Evolutionary conservation across 2,329 filamentous ascomycete species (phyloP), one percentile per base, ranked within the genome.

Genomic region (Xylaria digitata): DNA sequence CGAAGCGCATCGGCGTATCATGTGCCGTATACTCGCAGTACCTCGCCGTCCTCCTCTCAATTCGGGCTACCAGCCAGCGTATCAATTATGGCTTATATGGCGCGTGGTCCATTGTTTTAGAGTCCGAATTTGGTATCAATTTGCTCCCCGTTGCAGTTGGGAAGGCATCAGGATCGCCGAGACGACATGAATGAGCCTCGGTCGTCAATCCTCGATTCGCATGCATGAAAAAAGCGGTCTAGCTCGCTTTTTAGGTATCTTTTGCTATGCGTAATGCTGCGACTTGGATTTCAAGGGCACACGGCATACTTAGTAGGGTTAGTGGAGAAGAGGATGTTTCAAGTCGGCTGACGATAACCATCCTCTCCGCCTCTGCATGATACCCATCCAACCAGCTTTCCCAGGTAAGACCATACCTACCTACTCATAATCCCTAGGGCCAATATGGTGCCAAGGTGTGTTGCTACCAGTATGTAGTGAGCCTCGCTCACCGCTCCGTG

Each of bases 301-400:
- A 49, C 23, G 26, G 26, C 26, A 9, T 13, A 37, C 8, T 56
- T 34, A 11, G n/a, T 53, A 40, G 37, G 19, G 46, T 40, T 37
- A 40, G 64, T 64, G 67, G 64, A 52, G 54, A 60, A 49, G 60
- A 55, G 40, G 40, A 53, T 61, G 67, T 69, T 69, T 69, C 67
- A 69, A 58, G 56, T 67, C 26, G 49, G 67, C 67, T 69, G 67
- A 69, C 64, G 37, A 63, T 43, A 60, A 55, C 42, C 46, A 56
- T 60, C 50, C 54, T 52, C 55, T 57, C 42, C 15, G 32, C n/a
- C 19, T 50, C 60, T 64, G 61, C 65, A 67, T 64, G 50, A 60
- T 21, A 61, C 17, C 17, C 43, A 30, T 23, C 54, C 15, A 53
- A 40, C 37, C 32, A 43, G 34, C 34, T 40, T 37, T 49, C 53